phyloP scores from a whole-genome alignment of 768 basidiomycete species.

The Rhodocollybia butyracea region DNA sequence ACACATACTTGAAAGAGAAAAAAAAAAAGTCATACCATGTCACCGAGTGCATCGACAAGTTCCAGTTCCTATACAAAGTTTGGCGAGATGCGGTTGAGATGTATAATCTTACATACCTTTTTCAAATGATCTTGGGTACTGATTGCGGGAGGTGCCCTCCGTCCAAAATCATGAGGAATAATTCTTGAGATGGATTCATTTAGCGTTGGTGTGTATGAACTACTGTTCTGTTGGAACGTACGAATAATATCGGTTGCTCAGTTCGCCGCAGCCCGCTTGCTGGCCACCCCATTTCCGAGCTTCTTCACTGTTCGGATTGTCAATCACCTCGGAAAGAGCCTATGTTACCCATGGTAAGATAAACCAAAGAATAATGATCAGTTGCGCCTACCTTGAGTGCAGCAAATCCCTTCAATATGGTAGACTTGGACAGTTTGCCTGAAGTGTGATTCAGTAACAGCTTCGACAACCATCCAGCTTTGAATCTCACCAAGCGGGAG shows the following conservation, averaged over 20 bases:
- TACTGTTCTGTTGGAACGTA: constrained; percentile 25
- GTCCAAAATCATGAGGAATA: constrained; percentile 62
- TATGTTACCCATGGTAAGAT: constrained; percentile 15
- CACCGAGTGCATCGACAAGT: constrained; percentile 61
- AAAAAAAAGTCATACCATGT: constrained; percentile 41
- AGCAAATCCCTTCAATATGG: constrained; percentile 55
- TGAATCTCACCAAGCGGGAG: constrained; percentile 50
- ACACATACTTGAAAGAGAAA: not conserved
- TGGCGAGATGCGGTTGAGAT: not conserved
- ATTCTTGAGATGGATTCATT: constrained; percentile 30
- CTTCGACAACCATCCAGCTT: not conserved
- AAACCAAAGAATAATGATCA: not conserved
- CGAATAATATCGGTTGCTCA: constrained; percentile 58
- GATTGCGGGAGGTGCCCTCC: constrained; percentile 44
- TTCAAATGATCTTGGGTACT: constrained; percentile 34
- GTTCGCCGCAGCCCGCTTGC: constrained; percentile 37
- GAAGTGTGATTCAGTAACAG: constrained; percentile 4
- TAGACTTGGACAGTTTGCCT: constrained; percentile 61
- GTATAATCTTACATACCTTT: constrained; percentile 23
- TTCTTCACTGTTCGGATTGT: constrained; percentile 36
- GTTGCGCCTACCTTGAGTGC: constrained; percentile 44
- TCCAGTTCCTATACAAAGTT: constrained; percentile 43
- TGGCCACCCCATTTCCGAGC: constrained; percentile 36
- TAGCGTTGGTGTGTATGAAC: not conserved
- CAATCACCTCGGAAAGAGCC: constrained; percentile 51